Evolutionary conservation across 768 basidiomycete genomes (phyloP).

Genomic region (Hortiboletus flavorubellus): DNA sequence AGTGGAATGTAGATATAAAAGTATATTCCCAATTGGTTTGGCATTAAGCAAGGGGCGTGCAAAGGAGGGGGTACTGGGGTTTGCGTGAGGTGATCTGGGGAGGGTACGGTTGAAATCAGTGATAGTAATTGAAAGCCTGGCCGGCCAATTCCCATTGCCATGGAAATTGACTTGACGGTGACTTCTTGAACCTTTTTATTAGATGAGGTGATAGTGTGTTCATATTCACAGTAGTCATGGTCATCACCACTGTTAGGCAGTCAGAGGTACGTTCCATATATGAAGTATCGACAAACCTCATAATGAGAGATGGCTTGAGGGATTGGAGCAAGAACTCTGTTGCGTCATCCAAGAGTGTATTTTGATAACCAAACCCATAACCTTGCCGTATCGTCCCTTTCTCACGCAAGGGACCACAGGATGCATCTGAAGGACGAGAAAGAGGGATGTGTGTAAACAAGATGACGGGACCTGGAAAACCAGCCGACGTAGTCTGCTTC

Average conservation of each 20-base stretch:
- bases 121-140: conserved; percentile 93
- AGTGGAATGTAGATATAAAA: conserved; percentile 68
- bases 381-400: conserved; percentile 69
- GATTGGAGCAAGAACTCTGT: conserved; percentile 63
- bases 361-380: conserved; percentile 79
- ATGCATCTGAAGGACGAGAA: conserved; percentile 58
- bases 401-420: conserved; percentile 80
- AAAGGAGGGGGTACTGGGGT: conserved; percentile 31
- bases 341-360: conserved; percentile 66
- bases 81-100: conserved; percentile 32
- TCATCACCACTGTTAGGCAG: conserved; percentile 71
- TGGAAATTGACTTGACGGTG: conserved; percentile 86
- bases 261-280: conserved; percentile 1
- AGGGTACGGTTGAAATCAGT: conserved; percentile 43
- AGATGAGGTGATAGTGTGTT: conserved; percentile 38
- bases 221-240: conserved; percentile 90
- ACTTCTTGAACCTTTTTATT: conserved; percentile 56
- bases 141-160: conserved; percentile 78
- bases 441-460: conserved; percentile 91
- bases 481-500: conserved; percentile 34
- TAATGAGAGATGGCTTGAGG: conserved; percentile 64
- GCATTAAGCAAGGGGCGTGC: conserved; percentile 73
- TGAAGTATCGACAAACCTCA: conserved; percentile 51
- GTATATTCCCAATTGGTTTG: conserved; percentile 82
- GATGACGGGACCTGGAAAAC: conserved; percentile 48